These are phyloP conservation scores for Domatiomyces globalis DNA, from an alignment of 2,329 filamentous ascomycete genomes.

Conservation along the genomic window DNA sequence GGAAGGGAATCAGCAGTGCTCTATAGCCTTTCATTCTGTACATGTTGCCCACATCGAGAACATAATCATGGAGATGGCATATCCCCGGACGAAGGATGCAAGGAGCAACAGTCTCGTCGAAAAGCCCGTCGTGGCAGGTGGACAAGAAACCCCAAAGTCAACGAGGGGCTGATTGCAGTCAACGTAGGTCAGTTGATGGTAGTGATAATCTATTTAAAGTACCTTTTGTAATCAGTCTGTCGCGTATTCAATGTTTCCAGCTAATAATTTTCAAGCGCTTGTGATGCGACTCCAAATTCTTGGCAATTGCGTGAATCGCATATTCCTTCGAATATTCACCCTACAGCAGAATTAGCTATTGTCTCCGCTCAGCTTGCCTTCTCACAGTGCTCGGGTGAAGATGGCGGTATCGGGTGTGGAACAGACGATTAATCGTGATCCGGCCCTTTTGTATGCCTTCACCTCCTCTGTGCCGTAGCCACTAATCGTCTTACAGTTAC, in stretches of 20 bases:
- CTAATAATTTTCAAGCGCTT: no score
- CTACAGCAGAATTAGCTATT: no score
- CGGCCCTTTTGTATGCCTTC: constrained; percentile 73
- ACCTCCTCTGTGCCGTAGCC: constrained; percentile 1
- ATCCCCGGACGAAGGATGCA: neutral
- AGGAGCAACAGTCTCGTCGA: neutral
- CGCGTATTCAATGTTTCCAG: neutral
- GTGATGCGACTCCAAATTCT: neutral
- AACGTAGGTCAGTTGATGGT: neutral
- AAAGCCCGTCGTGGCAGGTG: neutral
- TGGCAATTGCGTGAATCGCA: neutral
- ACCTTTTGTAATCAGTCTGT: neutral
- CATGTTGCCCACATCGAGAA: neutral
- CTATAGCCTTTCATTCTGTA: neutral
- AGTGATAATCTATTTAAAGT: neutral
- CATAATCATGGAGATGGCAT: neutral
- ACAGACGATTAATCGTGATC: constrained; percentile 97
- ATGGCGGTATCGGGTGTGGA: constrained; percentile 40
- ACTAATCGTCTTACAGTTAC: constrained; percentile 48
- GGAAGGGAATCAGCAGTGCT: neutral
- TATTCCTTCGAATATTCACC: no score
- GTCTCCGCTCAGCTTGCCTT: no score
- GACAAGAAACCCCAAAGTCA: neutral
- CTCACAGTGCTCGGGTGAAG: neutral
- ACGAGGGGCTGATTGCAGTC: neutral